Base-by-base conservation (phyloP, 768 basidiomycete species). In the Tricholoma saponaceum region DNA sequence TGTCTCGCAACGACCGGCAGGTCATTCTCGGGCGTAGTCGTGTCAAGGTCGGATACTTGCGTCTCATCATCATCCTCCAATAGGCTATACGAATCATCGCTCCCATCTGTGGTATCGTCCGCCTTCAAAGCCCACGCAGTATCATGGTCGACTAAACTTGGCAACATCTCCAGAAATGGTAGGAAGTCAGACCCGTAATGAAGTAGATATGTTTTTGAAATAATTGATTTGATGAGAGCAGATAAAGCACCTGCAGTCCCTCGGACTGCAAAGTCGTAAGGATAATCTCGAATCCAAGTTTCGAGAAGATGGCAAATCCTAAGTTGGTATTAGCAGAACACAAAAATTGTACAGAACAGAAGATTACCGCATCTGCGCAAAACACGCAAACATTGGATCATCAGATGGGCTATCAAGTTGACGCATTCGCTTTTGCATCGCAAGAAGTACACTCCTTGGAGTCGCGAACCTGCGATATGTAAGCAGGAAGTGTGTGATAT, bases 361-460 rank as follows among this genome's bases (percentile, higher is more conserved):
- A 55, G 54, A 59, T 63, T 63, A 90, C 92, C 87, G 84, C 90
- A 93, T 91, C 68, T 94, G 92, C 6, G 89, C 90, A 70, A 87
- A 93, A 64, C 86, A 89, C 7, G 90, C 89, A 71, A 93, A 89
- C 83, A 92, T 87, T 0, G 88, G 87, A 73, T 94, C 90, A 6
- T 84, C 83, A 12, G 82, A 79, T 16, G 86, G 83, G 54, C 82
- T 81, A 65, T 89, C 87, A 13, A 94, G 74, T 61, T 87, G 83
- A 32, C 88, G 83, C 82, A 93, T 87, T 49, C 90, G 85, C 66
- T 91, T 89, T 70, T 92, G 89, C 87, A 95, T 91, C 5, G 90
- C 87, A 46, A 92, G 76, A n/a, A 95, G 75, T 16, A 95, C 74
- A 57, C 80, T 86, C 41, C 92, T 83, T 7, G 92, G 91, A 32